These are phyloP conservation scores for Penicillium waksmanii DNA, from an alignment of 495 filamentous ascomycete species.

Conservation along the genomic window DNA sequence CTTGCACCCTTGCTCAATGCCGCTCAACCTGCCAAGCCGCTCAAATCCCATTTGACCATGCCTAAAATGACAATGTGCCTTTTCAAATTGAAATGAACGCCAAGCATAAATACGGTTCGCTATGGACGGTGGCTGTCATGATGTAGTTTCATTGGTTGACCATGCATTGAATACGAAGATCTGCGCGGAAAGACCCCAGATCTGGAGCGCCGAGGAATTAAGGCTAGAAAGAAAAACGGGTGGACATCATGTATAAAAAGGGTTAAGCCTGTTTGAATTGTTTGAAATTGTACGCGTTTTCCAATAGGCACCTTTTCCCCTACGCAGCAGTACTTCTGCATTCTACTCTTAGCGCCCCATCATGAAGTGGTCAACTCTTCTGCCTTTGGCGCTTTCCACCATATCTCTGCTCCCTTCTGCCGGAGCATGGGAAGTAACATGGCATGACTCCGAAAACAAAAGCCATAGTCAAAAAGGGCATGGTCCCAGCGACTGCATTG, in stretches of 20 bases:
- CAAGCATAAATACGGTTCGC: not conserved
- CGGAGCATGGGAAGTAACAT: slow-evolving; percentile 28
- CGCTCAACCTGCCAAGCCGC: too few relatives aligned
- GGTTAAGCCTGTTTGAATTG: not conserved
- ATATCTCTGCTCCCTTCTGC: slow-evolving; percentile 13
- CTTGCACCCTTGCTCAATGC: too few relatives aligned
- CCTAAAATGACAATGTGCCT: not conserved
- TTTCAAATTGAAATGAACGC: not conserved
- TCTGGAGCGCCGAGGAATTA: slow-evolving; percentile 7
- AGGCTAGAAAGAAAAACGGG: not conserved
- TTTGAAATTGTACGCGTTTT: not conserved
- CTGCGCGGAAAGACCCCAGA: slow-evolving; percentile 12
- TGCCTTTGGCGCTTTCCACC: slow-evolving; percentile 11
- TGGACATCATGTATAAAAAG: not conserved
- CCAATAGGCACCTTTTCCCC: not conserved
- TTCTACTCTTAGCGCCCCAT: not conserved
- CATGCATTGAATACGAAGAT: slow-evolving; percentile 18
- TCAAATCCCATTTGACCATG: not conserved
- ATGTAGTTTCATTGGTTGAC: slow-evolving; percentile 1
- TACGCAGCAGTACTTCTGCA: not conserved
- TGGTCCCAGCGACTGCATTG: slow-evolving; percentile 25
- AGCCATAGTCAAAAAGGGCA: slow-evolving; percentile 14
- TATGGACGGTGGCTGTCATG: not conserved
- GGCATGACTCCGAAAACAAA: slow-evolving; percentile 20
- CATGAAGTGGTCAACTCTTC: slow-evolving; percentile 24